These are phyloP conservation scores for Leccinum arenicola DNA, from an alignment of 768 basidiomycete species.

Conservation along the genomic window DNA sequence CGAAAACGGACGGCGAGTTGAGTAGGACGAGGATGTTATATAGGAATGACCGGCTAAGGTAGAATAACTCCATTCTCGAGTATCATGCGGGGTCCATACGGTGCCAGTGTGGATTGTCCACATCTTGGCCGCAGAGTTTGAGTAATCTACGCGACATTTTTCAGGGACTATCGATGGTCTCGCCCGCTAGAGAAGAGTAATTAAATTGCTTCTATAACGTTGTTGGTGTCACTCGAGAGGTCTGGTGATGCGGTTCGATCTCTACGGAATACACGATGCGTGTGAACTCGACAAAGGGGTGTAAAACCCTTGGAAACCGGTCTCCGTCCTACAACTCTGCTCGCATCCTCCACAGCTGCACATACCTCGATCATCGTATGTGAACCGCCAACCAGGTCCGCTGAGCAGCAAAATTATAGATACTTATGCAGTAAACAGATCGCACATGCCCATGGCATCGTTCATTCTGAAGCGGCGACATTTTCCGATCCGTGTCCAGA, in stretches of 20 bases:
- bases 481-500: neutral
- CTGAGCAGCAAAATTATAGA: constrained; percentile 11
- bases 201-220: constrained; percentile 27
- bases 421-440: constrained; percentile 8
- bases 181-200: constrained; percentile 22
- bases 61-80: constrained; percentile 13
- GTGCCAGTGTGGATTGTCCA: constrained; percentile 22
- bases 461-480: constrained; percentile 1
- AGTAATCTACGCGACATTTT: constrained; percentile 18
- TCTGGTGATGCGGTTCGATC: constrained; percentile 26
- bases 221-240: constrained; percentile 14
- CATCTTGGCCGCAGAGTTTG: constrained; percentile 9
- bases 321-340: neutral
- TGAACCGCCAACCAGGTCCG: neutral
- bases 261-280: constrained; percentile 7
- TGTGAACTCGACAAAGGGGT: constrained; percentile 10
- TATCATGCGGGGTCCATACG: constrained; percentile 29
- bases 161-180: constrained; percentile 23
- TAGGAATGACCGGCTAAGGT: constrained; percentile 6
- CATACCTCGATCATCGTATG: neutral
- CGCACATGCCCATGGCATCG: neutral
- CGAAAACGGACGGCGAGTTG: constrained; percentile 1
- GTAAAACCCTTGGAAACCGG: neutral
- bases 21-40: constrained; percentile 18
- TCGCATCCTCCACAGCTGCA: neutral